Conservation (phyloP, 75 land plant species). For the Sequoiadendron giganteum region DNA sequence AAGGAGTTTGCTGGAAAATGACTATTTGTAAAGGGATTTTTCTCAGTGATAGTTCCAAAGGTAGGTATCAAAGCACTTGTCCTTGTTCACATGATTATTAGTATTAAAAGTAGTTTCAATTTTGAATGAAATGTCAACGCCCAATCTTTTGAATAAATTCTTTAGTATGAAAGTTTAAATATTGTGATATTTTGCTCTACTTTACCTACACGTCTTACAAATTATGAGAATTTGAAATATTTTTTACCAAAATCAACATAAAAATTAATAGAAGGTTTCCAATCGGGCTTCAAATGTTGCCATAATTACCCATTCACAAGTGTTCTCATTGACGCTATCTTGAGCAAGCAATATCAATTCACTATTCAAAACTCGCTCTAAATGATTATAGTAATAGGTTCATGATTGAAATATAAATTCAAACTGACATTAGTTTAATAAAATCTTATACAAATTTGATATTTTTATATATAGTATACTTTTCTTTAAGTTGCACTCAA, state of each 20-base stretch:
- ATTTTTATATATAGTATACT: too few species aligned
- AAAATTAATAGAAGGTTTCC: too few species aligned
- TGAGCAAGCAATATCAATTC: not conserved
- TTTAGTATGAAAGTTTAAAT: not conserved
- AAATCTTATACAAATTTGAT: too few species aligned
- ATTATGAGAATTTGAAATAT: not conserved
- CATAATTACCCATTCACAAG: not conserved
- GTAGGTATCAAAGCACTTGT: too few species aligned
- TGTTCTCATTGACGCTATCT: not conserved
- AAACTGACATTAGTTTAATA: not conserved
- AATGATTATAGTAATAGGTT: not conserved
- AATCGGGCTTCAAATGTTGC: not conserved
- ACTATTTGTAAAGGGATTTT: not conserved
- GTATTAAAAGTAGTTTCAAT: not conserved
- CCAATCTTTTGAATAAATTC: not conserved
- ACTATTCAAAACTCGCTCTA: not conserved
- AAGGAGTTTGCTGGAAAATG: not conserved
- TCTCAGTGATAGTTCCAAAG: not conserved
- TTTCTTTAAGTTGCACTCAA: too few species aligned
- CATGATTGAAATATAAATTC: not conserved
- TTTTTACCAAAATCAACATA: too few species aligned
- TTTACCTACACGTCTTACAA: not conserved
- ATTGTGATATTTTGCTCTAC: not conserved
- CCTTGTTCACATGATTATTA: not conserved
- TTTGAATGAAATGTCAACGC: not conserved